phyloP scores from a whole-genome alignment of 2,329 filamentous ascomycete genomes.

The Penicillium digitatum region DNA sequence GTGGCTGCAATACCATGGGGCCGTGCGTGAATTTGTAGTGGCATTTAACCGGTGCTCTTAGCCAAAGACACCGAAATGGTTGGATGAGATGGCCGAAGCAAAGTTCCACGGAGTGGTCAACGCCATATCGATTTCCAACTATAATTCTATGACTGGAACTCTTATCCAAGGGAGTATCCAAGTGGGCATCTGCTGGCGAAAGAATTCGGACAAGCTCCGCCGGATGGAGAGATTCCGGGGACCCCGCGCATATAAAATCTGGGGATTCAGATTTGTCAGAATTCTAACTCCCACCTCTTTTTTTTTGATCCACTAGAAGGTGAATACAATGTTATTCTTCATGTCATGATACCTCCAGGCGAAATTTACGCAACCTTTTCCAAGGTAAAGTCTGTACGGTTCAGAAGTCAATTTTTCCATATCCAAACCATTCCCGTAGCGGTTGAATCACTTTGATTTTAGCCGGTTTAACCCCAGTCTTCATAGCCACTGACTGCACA shows the following conservation, averaged over 20 bases:
- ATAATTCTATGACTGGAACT: neutral
- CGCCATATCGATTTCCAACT: neutral
- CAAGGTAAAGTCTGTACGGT: neutral
- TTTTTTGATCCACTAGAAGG: neutral
- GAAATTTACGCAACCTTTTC: neutral
- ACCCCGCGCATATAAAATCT: conserved; percentile 1
- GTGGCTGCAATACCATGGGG: neutral
- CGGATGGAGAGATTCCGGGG: conserved; percentile 2
- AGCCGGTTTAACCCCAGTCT: neutral
- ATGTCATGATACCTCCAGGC: neutral
- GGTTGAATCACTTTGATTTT: conserved; percentile 5
- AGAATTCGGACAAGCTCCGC: neutral
- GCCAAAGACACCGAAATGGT: neutral
- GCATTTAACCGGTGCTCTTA: conserved; percentile 4
- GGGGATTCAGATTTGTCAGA: neutral
- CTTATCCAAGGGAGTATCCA: neutral
- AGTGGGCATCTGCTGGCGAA: neutral
- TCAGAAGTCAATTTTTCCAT: neutral
- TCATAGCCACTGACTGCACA: neutral
- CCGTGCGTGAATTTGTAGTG: neutral
- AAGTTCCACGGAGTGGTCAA: neutral
- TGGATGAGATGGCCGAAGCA: neutral
- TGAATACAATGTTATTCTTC: neutral
- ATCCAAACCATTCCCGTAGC: neutral
- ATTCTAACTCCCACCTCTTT: too few species aligned